Conservation (phyloP, 2,329 filamentous ascomycete species). For the Pleomassaria siparia region DNA sequence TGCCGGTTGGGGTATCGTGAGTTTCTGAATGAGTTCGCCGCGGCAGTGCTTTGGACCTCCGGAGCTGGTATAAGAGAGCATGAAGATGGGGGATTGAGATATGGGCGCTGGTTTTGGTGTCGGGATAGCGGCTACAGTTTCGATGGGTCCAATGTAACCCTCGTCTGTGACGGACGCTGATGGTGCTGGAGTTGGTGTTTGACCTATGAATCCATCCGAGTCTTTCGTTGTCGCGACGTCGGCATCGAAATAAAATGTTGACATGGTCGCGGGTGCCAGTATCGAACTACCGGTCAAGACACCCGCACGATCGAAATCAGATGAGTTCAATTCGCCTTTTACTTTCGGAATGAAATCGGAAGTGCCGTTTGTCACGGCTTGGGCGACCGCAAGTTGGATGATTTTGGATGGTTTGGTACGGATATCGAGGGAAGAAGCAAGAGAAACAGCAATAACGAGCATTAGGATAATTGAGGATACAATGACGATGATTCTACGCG, state of each 20-base stretch:
- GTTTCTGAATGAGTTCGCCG: conserved; percentile 30
- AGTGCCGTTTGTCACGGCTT: conserved; percentile 22
- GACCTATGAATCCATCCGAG: conserved; percentile 30
- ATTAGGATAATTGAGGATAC: conserved; percentile 27
- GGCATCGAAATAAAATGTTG: conserved; percentile 9
- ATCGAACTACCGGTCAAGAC: conserved; percentile 24
- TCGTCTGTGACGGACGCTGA: conserved; percentile 9
- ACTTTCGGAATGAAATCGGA: neutral
- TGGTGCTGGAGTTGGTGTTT: conserved; percentile 16
- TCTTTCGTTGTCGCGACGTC: conserved; percentile 20
- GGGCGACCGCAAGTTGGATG: conserved; percentile 26
- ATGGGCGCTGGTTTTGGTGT: conserved; percentile 10
- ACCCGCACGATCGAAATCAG: conserved; percentile 31
- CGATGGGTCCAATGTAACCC: conserved; percentile 6
- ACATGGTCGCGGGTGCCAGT: conserved; percentile 12
- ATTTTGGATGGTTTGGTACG: conserved; percentile 25
- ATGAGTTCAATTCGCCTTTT: conserved; percentile 31
- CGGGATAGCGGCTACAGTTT: conserved; percentile 3
- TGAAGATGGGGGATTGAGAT: conserved; percentile 31
- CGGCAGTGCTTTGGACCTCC: conserved; percentile 40
- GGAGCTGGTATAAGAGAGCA: conserved; percentile 34
- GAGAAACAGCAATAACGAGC: conserved; percentile 31
- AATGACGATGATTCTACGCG: conserved; percentile 22
- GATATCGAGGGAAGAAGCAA: conserved; percentile 31
- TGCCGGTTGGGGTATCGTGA: conserved; percentile 25